Evolutionary conservation across 78 protist species (phyloP).

Genomic region (Dictyostelium discoideum): dicty_2.7 NC_007088.5:6334501-6335000

Average conservation of each 20-base stretch:
- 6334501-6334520: background rate
- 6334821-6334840: no score
- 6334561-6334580: background rate
- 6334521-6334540: background rate
- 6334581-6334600: background rate
- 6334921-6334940: no score
- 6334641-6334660: no score
- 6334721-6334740: background rate
- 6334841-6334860: no score
- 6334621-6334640: no score
- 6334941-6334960: background rate
- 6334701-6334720: background rate
- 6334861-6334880: no score
- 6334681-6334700: background rate
- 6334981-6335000: background rate
- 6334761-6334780: background rate
- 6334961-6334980: background rate
- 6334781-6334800: background rate
- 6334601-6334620: no score
- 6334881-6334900: no score
- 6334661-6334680: no score
- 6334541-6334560: background rate
- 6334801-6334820: no score
- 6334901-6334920: no score
- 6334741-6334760: background rate